A percentile compares a stretch with the other conserved stretches of the same genome.
Conservation (phyloP, 257 asterid species). For the Cruciata laevipes region DNA sequence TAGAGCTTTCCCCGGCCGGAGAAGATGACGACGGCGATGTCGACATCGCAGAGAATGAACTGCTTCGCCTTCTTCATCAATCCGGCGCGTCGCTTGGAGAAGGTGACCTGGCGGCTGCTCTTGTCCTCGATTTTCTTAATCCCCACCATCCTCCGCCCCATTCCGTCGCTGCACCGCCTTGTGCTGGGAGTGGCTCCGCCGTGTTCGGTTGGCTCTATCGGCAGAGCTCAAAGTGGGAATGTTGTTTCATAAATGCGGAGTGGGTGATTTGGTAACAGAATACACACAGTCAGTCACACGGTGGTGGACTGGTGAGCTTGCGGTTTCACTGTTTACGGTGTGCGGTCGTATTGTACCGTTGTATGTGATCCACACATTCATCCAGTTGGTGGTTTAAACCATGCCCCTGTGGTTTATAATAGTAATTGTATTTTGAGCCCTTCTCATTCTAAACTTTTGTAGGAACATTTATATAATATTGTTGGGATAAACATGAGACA, state of each 20-base stretch:
- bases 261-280: not conserved
- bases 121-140: constrained; percentile 42
- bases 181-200: not conserved
- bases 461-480: too few relatives aligned
- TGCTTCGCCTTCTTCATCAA: constrained; percentile 48
- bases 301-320: not conserved
- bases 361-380: not conserved
- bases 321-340: not conserved
- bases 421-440: not conserved
- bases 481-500: too few relatives aligned
- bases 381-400: not conserved
- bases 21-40: constrained; percentile 39
- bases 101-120: constrained; percentile 38
- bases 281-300: not conserved
- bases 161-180: not conserved
- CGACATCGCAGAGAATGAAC: constrained; percentile 50
- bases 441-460: too few relatives aligned
- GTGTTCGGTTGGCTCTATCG: not conserved
- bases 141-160: constrained; percentile 44
- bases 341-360: too few relatives aligned
- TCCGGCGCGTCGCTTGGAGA: constrained; percentile 41
- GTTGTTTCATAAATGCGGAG: constrained; percentile 4
- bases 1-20: constrained; percentile 47
- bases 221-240: not conserved
- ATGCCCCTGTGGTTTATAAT: not conserved